phyloP scores from a whole-genome alignment of 768 basidiomycete species.

The Boletus rex-veris region DNA sequence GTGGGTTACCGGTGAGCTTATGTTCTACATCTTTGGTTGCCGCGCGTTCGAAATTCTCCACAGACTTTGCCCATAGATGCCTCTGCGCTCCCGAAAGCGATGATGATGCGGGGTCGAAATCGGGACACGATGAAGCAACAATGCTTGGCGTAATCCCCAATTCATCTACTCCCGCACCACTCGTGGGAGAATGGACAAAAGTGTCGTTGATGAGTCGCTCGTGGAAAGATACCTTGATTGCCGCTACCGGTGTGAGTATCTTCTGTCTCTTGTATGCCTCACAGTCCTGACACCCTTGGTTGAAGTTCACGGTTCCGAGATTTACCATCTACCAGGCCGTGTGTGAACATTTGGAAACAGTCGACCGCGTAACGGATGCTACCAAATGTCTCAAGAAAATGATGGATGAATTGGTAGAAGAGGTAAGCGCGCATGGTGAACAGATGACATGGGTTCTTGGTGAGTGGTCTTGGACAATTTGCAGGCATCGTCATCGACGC shows the following conservation, averaged over 20 bases:
- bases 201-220: neutral
- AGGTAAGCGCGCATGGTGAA: neutral
- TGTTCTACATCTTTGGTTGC: neutral
- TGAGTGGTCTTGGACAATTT: neutral
- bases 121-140: neutral
- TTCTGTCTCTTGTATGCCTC: too few species aligned
- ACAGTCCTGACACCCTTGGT: neutral
- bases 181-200: neutral
- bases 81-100: neutral
- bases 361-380: neutral
- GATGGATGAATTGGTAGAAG: neutral
- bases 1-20: neutral
- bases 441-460: neutral
- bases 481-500: too few species aligned
- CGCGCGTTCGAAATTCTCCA: neutral
- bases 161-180: neutral
- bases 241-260: neutral
- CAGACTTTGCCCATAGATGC: neutral
- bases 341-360: neutral
- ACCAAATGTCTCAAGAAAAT: neutral
- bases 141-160: neutral
- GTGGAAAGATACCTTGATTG: neutral
- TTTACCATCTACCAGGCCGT: neutral
- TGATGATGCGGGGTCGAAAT: neutral
- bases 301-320: neutral